A percentile compares a stretch with the other conserved stretches of the same genome.
Evolutionary conservation across 1,284 basidiomycete genomes (phyloP).

Genomic region (Sporisorium graminicola): DNA sequence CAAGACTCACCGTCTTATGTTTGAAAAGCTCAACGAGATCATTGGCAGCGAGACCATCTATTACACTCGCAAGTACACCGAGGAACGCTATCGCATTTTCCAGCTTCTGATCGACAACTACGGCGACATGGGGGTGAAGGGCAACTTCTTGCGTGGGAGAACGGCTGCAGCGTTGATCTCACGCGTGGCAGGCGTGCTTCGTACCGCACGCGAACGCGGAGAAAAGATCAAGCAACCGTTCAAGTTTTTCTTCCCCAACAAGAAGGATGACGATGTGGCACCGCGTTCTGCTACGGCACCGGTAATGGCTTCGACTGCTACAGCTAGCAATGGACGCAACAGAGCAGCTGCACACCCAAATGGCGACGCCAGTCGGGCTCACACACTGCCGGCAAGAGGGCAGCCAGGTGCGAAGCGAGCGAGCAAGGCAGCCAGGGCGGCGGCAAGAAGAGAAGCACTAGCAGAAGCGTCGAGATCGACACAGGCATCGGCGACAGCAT

Average conservation of each 20-base stretch:
- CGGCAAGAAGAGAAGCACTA: background rate
- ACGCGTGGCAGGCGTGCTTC: constrained; percentile 30
- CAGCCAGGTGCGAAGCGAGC: background rate
- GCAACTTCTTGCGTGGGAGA: constrained; percentile 40
- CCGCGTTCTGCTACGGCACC: constrained; percentile 16
- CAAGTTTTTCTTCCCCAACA: constrained; percentile 47
- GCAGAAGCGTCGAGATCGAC: background rate
- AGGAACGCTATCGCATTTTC: constrained; percentile 44
- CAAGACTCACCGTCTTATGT: constrained; percentile 45
- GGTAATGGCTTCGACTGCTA: background rate
- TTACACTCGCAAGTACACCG: constrained; percentile 38
- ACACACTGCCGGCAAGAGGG: constrained; percentile 15
- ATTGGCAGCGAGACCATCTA: constrained; percentile 34
- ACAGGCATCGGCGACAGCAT: background rate
- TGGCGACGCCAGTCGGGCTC: constrained; percentile 1
- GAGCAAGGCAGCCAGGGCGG: background rate
- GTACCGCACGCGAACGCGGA: constrained; percentile 31
- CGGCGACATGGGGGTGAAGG: constrained; percentile 41
- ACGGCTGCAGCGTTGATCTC: constrained; percentile 40
- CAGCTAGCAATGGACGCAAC: background rate
- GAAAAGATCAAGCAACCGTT: constrained; percentile 48
- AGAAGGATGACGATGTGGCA: constrained; percentile 22
- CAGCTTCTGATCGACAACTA: constrained; percentile 41
- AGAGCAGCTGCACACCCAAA: constrained; percentile 3
- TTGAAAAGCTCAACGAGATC: constrained; percentile 52